A percentile compares a stretch with the other conserved stretches of the same genome.
These are phyloP conservation scores for Melaleuca alternifolia DNA, from an alignment of 345 rosid species.

Conservation along the genomic window DNA sequence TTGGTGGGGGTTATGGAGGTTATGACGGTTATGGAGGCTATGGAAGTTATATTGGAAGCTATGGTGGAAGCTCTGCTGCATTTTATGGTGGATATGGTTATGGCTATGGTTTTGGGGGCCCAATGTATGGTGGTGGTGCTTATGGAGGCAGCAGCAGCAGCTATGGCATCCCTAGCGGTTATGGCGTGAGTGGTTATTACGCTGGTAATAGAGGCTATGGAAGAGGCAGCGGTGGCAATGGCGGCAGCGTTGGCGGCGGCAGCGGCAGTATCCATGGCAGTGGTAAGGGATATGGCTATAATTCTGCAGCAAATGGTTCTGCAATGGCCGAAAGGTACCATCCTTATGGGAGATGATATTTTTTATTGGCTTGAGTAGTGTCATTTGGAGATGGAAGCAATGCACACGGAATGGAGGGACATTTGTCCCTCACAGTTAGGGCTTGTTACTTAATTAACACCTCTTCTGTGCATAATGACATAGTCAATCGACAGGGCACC, in stretches of 20 bases:
- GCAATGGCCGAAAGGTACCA: conserved; percentile 41
- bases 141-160: not conserved
- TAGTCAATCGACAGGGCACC: not conserved
- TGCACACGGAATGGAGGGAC: not conserved
- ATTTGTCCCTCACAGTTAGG: not conserved
- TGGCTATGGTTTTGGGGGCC: not conserved
- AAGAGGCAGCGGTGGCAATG: conserved; percentile 7
- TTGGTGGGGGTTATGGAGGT: conserved; percentile 29
- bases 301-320: conserved; percentile 17
- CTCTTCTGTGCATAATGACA: not conserved
- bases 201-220: conserved; percentile 3
- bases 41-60: conserved; percentile 18
- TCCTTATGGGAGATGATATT: conserved; percentile 46
- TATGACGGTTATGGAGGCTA: conserved; percentile 36
- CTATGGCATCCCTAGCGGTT: not conserved
- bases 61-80: conserved; percentile 10
- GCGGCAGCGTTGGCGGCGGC: conserved; percentile 20
- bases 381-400: not conserved
- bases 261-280: conserved; percentile 19
- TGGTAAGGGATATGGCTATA: conserved; percentile 24
- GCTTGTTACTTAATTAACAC: not conserved
- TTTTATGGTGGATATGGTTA: conserved; percentile 6
- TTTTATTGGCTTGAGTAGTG: not conserved
- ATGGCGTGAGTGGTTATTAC: not conserved
- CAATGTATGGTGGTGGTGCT: not conserved